A percentile compares a stretch with the other conserved stretches of the same genome.
These are phyloP conservation scores for Phytopythium aichiense DNA, from an alignment of 352 stramenopile species.

Conservation along the genomic window DNA sequence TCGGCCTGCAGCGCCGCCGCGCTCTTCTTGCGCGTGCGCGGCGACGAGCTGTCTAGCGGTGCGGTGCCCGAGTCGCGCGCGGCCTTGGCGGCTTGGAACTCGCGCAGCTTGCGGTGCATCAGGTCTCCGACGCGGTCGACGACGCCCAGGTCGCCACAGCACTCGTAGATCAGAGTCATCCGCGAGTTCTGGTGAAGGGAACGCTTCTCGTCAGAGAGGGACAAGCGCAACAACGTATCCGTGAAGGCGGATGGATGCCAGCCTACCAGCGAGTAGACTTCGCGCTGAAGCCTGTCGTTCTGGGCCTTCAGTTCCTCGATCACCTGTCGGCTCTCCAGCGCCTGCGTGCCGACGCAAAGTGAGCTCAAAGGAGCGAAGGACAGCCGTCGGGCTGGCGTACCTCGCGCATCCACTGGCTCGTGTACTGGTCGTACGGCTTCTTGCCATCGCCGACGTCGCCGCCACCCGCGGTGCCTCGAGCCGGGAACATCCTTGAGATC, in stretches of 20 bases:
- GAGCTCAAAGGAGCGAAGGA: background rate
- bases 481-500: background rate
- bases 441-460: slow-evolving; percentile 23
- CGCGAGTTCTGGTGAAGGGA: slow-evolving; percentile 40
- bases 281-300: slow-evolving; percentile 58
- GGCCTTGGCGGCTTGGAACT: slow-evolving; percentile 38
- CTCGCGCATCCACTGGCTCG: slow-evolving; percentile 69
- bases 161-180: slow-evolving; percentile 59
- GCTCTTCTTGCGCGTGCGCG: slow-evolving; percentile 21
- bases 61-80: slow-evolving; percentile 17
- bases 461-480: background rate
- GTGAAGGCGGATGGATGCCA: no score
- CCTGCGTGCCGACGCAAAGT: slow-evolving; percentile 13
- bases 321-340: slow-evolving; percentile 38
- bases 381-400: slow-evolving; percentile 10
- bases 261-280: slow-evolving; percentile 45
- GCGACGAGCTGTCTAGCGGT: slow-evolving; percentile 15
- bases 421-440: slow-evolving; percentile 37
- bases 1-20: slow-evolving; percentile 10
- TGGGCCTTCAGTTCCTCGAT: slow-evolving; percentile 53
- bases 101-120: slow-evolving; percentile 59
- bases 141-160: slow-evolving; percentile 44
- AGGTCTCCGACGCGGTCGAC: slow-evolving; percentile 49
- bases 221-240: no score
- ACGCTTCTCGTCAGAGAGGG: background rate